Evolutionary conservation across 768 basidiomycete species (phyloP), one percentile per base, ranked within the genome.

Genomic region (Tylopilus plumbeoviolaceoides): DNA sequence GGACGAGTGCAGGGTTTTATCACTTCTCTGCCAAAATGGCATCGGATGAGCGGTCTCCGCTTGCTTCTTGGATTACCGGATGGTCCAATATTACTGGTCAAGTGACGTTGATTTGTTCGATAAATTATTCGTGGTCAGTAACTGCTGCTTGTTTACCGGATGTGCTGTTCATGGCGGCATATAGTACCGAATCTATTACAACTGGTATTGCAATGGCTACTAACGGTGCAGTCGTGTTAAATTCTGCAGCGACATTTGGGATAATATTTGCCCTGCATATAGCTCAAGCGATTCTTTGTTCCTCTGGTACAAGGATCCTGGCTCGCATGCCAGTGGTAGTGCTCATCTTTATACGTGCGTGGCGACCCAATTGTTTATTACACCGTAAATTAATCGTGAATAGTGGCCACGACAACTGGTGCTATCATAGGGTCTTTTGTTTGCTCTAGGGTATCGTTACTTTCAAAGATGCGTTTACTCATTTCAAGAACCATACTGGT

Each of bases 11-110:
- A 36, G 35, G 35, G 8, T 20, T 41, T 23, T 67, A 64, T 21
- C 64, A 65, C 46, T 67, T 65, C 17, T 62, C 62, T 20, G 64
- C 64, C 8, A 64, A 61, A 31, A 66, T 64, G 64, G 61, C 59
- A 27, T 54, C 64, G 5, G 42, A 61, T 51, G 54, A 58, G 21
- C 54, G 39, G 8, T 62, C 63, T 15, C 58, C 65, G 7, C 65
- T 66, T 54, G 58, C 60, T 28, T 64, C 59, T 27, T 66, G 64
- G 63, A 59, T 65, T 44, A 66, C 64, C 7, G 65, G 64, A 45
- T 67, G 65, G 65, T 62, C 63, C 15, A 65, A 65, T n/a, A 48
- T 66, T 9, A 61, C 61, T 1, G 58, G 66, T 14, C 63, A 67
- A 41, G 54, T 63, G 17, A 58, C 65, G 30, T 46, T 65, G 20